Evolutionary conservation across 441 rosid species (phyloP), one percentile per base, ranked within the genome.

Genomic region (Populus hybrid): DNA sequence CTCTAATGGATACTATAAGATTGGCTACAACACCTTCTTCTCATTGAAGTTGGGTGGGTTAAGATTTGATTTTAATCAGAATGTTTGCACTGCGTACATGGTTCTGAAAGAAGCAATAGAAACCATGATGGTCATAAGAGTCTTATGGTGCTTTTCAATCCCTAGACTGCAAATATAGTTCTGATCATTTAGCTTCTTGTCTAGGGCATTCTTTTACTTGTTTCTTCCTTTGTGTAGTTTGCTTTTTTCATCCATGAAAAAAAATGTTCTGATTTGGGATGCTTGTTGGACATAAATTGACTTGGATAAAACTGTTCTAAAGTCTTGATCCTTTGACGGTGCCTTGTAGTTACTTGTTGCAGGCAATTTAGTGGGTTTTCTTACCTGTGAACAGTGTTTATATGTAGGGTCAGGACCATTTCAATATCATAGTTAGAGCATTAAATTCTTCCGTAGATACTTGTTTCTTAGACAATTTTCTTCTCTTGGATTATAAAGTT

Each of bases 21-120:
- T 76, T 30, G 36, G 14, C 28, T 38, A 34, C 50, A 63, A 30
- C 3, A 10, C 23, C 14, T 26, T 36, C 1, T 6, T 78, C 18
- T 75, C 26, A 71, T 30, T 74, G 18, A 69, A 72, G 65, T 59
- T 34, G 4, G 42, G 66, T 21, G 69, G 59, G 57, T 75, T 35
- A 67, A 20, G 63, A 12, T 71, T 72, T 73, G 59, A 46, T 70
- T 77, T 34, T 0, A 11, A 46, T 70, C 76, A 57, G 24, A 23
- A 79, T 75, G 59, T 42, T 26, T 42, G 9, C 24, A 72, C 12
- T 30, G 20, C 71, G 35, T 61, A 32, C 24, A 35, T 69, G 46
- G n/a, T 70, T 75, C 42, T 38, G 10, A 14, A 53, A 50, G 59
- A 23, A 42, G 63, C 69, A 67, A 67, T 23, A 3, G 24, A 30